A percentile compares a stretch with the other conserved stretches of the same genome.
phyloP scores from a whole-genome alignment of 2,329 filamentous ascomycete genomes.

The Verticillium isaacii region DNA sequence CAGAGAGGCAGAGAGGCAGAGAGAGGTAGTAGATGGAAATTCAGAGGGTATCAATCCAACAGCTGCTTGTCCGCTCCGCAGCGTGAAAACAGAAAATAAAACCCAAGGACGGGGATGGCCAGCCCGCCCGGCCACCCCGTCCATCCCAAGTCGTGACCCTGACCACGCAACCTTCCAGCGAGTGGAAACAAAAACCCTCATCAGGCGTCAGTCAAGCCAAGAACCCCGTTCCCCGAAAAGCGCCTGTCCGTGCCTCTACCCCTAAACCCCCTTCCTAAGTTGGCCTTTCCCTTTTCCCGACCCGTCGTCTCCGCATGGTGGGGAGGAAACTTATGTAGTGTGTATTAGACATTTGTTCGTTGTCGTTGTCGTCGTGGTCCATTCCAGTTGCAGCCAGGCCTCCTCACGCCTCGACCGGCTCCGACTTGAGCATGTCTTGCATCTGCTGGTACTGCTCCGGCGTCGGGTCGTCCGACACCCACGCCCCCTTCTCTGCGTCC shows the following conservation, averaged over 20 bases:
- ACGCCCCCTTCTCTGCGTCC: slow-evolving; percentile 81
- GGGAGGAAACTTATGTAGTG: background rate
- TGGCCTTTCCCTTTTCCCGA: background rate
- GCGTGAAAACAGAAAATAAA: background rate
- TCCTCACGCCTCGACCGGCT: background rate
- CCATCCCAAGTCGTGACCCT: background rate
- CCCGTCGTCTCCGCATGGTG: background rate
- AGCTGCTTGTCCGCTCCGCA: background rate
- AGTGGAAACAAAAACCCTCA: background rate
- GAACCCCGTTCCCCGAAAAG: background rate
- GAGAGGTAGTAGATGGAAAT: background rate
- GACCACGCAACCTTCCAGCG: background rate
- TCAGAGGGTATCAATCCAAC: slow-evolving; percentile 3
- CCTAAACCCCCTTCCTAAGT: background rate
- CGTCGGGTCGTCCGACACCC: slow-evolving; percentile 69
- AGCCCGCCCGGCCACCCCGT: background rate
- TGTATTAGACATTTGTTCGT: background rate
- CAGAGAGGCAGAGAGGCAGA: too few species aligned
- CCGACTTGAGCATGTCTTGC: slow-evolving; percentile 32
- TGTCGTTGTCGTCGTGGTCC: background rate
- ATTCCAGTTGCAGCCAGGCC: background rate
- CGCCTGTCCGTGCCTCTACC: background rate
- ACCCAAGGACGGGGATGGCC: background rate
- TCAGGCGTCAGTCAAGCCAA: background rate
- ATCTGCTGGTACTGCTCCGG: slow-evolving; percentile 57